Percentiles rank a stretch among this genome's conserved stretches.
These are phyloP conservation scores for Arthrobotrys entomopaga DNA, from an alignment of 2,329 filamentous ascomycete genomes.

Conservation along the genomic window DNA sequence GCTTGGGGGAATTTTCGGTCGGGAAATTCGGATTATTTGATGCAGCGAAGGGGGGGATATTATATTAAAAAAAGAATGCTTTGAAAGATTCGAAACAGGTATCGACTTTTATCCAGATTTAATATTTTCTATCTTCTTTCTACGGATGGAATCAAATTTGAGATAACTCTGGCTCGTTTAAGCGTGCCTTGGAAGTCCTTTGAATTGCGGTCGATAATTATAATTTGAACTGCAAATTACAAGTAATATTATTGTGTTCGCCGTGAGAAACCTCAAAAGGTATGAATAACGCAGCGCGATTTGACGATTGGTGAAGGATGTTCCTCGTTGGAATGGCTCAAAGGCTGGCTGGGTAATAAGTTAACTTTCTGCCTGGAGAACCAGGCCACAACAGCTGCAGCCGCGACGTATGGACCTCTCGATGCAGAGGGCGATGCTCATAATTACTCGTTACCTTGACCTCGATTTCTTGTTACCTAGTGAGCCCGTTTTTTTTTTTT, in stretches of 20 bases:
- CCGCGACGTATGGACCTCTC: too few relatives aligned
- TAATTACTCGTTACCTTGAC: constrained; percentile 41
- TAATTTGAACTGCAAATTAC: constrained; percentile 15
- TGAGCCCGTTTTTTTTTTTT: too few relatives aligned
- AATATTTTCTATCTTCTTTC: constrained; percentile 34
- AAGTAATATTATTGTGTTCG: neutral
- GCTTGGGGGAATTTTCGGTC: constrained; percentile 32
- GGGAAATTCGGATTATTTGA: constrained; percentile 49
- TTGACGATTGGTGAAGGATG: constrained; percentile 19
- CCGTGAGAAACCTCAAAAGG: constrained; percentile 4
- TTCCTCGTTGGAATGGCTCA: constrained; percentile 35
- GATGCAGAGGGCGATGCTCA: neutral
- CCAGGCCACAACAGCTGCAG: constrained; percentile 11
- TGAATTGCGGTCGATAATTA: constrained; percentile 24
- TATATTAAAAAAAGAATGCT: constrained; percentile 42
- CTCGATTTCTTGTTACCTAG: constrained; percentile 40
- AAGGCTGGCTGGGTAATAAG: constrained; percentile 32
- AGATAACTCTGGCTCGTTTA: constrained; percentile 24
- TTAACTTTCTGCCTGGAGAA: constrained; percentile 46
- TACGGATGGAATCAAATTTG: constrained; percentile 30
- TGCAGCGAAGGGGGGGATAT: constrained; percentile 26
- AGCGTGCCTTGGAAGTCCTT: neutral
- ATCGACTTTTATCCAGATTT: constrained; percentile 36
- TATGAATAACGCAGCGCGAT: constrained; percentile 11
- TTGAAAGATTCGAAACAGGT: constrained; percentile 52